Evolutionary conservation across 2,329 filamentous ascomycete genomes (phyloP).

Genomic region (Zymoseptoria passerinii): DNA sequence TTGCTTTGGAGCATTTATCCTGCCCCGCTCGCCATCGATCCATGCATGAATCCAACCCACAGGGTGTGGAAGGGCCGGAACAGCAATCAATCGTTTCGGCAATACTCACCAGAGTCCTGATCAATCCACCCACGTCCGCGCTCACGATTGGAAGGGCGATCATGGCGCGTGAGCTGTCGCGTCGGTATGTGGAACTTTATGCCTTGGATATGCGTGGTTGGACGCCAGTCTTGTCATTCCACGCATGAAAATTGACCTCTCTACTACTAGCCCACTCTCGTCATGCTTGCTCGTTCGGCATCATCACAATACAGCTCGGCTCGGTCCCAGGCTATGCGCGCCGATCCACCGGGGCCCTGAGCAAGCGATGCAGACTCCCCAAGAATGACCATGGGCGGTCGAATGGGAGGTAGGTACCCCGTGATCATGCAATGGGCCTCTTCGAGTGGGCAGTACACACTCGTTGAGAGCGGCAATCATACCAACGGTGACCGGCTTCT

Average conservation of each 20-base stretch:
- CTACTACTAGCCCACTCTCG: conserved; percentile 5
- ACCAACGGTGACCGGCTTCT: conserved; percentile 1
- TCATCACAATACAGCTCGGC: conserved; percentile 4
- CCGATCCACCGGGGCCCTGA: conserved; percentile 18
- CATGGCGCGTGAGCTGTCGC: neutral
- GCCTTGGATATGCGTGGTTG: conserved; percentile 11
- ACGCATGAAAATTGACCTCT: conserved; percentile 1
- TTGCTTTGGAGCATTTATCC: conserved; percentile 9
- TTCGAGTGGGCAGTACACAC: conserved; percentile 6
- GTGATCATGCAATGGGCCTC: conserved; percentile 6
- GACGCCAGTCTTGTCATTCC: conserved; percentile 5
- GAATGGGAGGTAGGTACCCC: conserved; percentile 6
- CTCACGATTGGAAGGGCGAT: neutral
- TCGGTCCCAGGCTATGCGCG: conserved; percentile 19
- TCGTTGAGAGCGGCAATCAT: conserved; percentile 12
- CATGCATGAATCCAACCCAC: neutral
- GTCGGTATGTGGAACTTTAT: conserved; percentile 1
- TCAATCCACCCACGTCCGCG: neutral
- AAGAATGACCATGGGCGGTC: conserved; percentile 8
- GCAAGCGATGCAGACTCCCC: conserved; percentile 16
- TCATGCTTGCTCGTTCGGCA: conserved; percentile 5
- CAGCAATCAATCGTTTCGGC: conserved; percentile 1
- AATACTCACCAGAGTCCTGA: conserved; percentile 3
- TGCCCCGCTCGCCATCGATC: conserved; percentile 3
- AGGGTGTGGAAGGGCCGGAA: neutral